Conservation (phyloP, 2,329 filamentous ascomycete genomes). For the Lachnellula suecica region DNA sequence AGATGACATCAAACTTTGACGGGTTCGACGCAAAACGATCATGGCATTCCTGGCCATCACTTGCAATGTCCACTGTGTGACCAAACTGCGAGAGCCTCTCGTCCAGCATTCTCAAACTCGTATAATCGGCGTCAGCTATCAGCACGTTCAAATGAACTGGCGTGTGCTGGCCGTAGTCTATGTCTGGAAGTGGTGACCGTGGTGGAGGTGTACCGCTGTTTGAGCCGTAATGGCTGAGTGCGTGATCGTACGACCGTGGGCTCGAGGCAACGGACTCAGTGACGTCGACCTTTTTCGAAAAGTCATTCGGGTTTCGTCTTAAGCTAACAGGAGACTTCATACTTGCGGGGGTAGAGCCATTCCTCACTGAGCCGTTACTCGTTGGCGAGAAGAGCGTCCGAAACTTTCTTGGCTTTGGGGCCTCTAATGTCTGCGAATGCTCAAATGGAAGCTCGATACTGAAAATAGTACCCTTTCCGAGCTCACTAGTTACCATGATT, state of each 20-base stretch:
- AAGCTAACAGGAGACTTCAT: no score
- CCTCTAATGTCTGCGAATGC: conserved; percentile 1
- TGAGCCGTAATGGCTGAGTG: no score
- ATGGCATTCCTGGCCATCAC: conserved; percentile 75
- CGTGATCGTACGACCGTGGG: no score
- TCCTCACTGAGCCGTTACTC: no score
- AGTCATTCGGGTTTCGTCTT: no score
- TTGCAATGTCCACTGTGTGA: conserved; percentile 68
- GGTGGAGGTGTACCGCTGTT: no score
- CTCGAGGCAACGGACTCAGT: no score
- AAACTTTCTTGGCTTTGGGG: neutral
- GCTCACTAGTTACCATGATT: conserved; percentile 21
- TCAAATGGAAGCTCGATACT: conserved; percentile 24
- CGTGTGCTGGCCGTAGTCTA: no score
- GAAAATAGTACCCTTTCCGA: conserved; percentile 27
- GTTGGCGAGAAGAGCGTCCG: no score
- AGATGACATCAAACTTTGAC: conserved; percentile 21
- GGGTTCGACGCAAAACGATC: conserved; percentile 64
- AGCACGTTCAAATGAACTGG: conserved; percentile 47
- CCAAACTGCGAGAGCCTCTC: conserved; percentile 74
- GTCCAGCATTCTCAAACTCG: conserved; percentile 76
- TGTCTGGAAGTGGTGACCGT: no score
- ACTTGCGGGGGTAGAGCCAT: no score
- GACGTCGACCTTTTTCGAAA: no score
- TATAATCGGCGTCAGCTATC: conserved; percentile 77